These are phyloP conservation scores for Rosa hybrid DNA, from an alignment of 331 rosid species.

Conservation along the genomic window DNA sequence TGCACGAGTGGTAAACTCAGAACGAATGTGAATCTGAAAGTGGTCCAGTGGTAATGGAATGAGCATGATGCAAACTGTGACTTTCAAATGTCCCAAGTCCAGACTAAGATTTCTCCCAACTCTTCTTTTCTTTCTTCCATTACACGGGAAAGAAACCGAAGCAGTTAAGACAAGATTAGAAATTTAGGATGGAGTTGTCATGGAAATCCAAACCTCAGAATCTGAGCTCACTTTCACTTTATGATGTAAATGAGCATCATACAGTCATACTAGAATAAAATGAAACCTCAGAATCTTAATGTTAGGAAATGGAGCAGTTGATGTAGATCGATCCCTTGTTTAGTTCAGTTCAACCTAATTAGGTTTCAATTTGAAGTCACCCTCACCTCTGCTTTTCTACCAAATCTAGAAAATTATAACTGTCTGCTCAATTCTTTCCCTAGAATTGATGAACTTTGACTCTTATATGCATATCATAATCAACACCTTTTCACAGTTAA, in stretches of 20 bases:
- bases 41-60: not conserved
- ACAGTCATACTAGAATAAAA: not conserved
- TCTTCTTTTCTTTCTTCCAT: not conserved
- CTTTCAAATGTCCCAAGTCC: not conserved
- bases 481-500: too few relatives aligned
- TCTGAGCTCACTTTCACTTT: not conserved
- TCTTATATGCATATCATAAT: too few relatives aligned
- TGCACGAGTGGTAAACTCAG: not conserved
- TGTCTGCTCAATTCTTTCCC: too few relatives aligned
- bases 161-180: not conserved
- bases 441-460: too few relatives aligned
- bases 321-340: not conserved
- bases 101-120: not conserved
- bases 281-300: not conserved
- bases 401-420: too few relatives aligned
- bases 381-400: not conserved
- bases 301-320: not conserved
- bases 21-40: not conserved
- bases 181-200: not conserved
- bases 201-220: not conserved
- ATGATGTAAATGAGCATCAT: constrained; percentile 2
- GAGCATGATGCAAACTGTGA: too few relatives aligned
- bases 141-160: not conserved
- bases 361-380: not conserved
- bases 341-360: constrained; percentile 10